Conservation (phyloP, 1,284 basidiomycete genomes). For the Trichosporon asahii region DNA sequence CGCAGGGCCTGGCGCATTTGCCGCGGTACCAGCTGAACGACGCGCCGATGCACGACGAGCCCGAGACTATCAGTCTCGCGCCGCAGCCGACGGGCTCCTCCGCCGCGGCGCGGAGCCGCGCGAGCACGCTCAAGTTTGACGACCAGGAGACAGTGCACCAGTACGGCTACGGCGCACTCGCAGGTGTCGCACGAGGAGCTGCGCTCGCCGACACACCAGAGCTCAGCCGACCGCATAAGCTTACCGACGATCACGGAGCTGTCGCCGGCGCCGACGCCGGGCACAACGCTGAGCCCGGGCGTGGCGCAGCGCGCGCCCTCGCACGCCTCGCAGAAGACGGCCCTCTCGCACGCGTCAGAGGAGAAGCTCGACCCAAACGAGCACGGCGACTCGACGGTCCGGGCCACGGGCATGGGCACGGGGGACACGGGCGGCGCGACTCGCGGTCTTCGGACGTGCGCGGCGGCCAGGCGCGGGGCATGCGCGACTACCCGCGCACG, state of each 20-base stretch:
- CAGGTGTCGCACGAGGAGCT: conserved; percentile 27
- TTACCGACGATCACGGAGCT: conserved; percentile 24
- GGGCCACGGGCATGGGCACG: too few relatives aligned
- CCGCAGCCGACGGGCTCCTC: neutral
- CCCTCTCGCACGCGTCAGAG: neutral
- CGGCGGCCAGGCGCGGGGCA: conserved; percentile 31
- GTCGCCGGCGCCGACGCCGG: conserved; percentile 19
- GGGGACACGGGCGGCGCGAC: neutral
- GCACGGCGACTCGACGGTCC: neutral
- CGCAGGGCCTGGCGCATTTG: conserved; percentile 39
- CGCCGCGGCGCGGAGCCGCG: conserved; percentile 7
- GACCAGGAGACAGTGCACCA: conserved; percentile 49
- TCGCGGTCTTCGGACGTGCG: conserved; percentile 13
- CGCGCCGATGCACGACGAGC: conserved; percentile 46
- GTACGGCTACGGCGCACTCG: conserved; percentile 43
- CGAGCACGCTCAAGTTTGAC: conserved; percentile 45
- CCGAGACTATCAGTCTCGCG: conserved; percentile 29
- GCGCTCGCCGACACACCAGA: conserved; percentile 2
- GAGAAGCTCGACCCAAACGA: conserved; percentile 4
- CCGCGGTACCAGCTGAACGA: conserved; percentile 47
- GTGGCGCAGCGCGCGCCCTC: neutral
- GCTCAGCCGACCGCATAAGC: neutral
- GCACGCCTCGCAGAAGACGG: conserved; percentile 1
- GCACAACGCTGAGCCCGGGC: neutral
- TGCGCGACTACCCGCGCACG: conserved; percentile 41